These are phyloP conservation scores for Abrus precatorius DNA, from an alignment of 306 rosid species.

Conservation along the genomic window DNA sequence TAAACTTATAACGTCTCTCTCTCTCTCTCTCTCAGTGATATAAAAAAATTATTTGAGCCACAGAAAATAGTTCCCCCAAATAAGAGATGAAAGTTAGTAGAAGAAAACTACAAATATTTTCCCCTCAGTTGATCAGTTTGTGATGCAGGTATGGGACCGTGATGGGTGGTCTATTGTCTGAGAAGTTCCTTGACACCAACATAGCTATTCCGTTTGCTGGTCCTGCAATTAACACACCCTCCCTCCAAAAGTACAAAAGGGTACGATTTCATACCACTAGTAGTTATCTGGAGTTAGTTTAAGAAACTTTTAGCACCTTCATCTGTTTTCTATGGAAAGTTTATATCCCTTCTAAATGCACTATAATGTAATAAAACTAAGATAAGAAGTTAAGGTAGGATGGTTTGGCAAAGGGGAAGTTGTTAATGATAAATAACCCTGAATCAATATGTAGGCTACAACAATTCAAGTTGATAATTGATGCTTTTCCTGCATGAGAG, in stretches of 20 bases:
- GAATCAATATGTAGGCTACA: neutral
- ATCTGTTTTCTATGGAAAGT: neutral
- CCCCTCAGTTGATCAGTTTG: slow-evolving; percentile 35
- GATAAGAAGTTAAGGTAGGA: neutral
- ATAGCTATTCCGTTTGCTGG: slow-evolving; percentile 84
- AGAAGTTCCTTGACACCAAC: slow-evolving; percentile 93
- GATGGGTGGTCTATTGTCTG: slow-evolving; percentile 95
- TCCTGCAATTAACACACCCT: slow-evolving; percentile 90
- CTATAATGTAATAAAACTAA: neutral
- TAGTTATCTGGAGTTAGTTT: neutral
- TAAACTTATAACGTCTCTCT: slow-evolving; percentile 88
- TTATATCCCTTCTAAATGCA: slow-evolving; percentile 22
- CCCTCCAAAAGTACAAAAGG: slow-evolving; percentile 94
- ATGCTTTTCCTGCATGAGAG: slow-evolving; percentile 31
- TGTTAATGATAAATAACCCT: slow-evolving; percentile 18
- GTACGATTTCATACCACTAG: slow-evolving; percentile 60
- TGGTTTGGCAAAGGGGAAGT: neutral
- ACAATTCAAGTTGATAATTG: slow-evolving; percentile 29
- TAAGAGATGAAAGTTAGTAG: slow-evolving; percentile 15
- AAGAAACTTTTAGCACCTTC: slow-evolving; percentile 42
- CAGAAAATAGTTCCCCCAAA: slow-evolving; percentile 28
- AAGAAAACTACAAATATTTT: neutral
- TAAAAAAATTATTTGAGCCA: neutral
- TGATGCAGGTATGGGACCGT: slow-evolving; percentile 92
- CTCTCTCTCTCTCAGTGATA: neutral